Evolutionary conservation across 2,329 filamentous ascomycete genomes (phyloP).

Genomic region (Aphanoascus verrucosus): DNA sequence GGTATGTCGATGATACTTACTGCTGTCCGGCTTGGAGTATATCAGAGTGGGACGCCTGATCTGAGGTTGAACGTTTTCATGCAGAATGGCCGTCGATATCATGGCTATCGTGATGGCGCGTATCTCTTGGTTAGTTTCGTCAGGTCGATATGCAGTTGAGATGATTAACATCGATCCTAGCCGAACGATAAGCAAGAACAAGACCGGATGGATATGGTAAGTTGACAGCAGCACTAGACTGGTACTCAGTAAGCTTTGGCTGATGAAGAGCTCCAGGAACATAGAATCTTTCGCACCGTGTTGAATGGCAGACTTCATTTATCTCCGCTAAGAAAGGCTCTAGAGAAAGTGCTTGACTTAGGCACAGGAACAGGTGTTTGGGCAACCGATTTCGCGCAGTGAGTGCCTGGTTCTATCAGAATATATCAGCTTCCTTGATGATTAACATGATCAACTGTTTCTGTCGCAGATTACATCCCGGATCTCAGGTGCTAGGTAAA

Average conservation of each 20-base stretch:
- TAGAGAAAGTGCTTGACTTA: conserved; percentile 13
- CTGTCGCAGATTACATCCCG: no score
- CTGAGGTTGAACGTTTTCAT: background rate
- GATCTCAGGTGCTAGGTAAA: no score
- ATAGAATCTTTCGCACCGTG: conserved; percentile 11
- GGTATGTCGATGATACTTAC: conserved; percentile 1
- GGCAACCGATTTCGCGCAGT: conserved; percentile 16
- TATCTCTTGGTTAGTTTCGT: conserved; percentile 13
- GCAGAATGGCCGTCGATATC: conserved; percentile 15
- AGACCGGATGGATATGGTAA: conserved; percentile 16
- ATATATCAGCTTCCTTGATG: background rate
- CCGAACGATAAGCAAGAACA: conserved; percentile 16
- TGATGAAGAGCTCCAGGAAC: conserved; percentile 1
- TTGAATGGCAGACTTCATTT: conserved; percentile 12
- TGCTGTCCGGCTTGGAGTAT: background rate
- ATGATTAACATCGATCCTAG: conserved; percentile 3
- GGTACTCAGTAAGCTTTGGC: background rate
- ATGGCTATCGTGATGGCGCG: conserved; percentile 13
- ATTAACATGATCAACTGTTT: no score
- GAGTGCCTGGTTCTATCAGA: background rate
- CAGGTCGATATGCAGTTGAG: background rate
- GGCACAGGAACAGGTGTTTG: conserved; percentile 14
- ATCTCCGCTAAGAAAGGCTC: conserved; percentile 7
- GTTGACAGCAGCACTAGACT: background rate
- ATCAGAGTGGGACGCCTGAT: background rate